These are phyloP conservation scores for Medicago arabica DNA, from an alignment of 306 rosid genomes.

Conservation along the genomic window DNA sequence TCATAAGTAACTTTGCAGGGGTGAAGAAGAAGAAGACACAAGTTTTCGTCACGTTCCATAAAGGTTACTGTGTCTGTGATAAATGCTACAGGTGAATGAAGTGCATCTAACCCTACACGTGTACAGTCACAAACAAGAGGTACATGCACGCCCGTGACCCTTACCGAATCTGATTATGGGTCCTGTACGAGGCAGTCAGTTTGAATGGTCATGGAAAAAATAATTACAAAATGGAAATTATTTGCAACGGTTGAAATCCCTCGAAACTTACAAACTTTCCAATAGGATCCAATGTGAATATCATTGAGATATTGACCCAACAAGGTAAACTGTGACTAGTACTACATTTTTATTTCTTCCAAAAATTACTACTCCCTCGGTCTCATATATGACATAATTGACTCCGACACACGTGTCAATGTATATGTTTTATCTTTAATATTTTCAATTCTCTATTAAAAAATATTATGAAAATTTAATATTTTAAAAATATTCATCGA, in stretches of 20 bases:
- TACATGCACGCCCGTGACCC: neutral
- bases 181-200: neutral
- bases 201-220: neutral
- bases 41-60: neutral
- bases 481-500: too few relatives aligned
- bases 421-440: too few relatives aligned
- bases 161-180: neutral
- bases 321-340: neutral
- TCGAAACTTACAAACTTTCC: neutral
- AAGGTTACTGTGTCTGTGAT: neutral
- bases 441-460: too few relatives aligned
- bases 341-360: too few relatives aligned
- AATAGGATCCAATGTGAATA: neutral
- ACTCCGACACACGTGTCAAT: too few relatives aligned
- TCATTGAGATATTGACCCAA: neutral
- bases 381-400: too few relatives aligned
- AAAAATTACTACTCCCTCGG: too few relatives aligned
- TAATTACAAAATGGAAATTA: neutral
- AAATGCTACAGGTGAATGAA: neutral
- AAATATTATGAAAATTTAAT: too few relatives aligned
- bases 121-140: neutral
- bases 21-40: neutral
- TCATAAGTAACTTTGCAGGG: neutral
- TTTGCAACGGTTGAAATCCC: neutral
- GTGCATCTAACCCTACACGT: neutral